Conservation (phyloP, 129 eudicot genomes). For the Lactuca saligna region DNA sequence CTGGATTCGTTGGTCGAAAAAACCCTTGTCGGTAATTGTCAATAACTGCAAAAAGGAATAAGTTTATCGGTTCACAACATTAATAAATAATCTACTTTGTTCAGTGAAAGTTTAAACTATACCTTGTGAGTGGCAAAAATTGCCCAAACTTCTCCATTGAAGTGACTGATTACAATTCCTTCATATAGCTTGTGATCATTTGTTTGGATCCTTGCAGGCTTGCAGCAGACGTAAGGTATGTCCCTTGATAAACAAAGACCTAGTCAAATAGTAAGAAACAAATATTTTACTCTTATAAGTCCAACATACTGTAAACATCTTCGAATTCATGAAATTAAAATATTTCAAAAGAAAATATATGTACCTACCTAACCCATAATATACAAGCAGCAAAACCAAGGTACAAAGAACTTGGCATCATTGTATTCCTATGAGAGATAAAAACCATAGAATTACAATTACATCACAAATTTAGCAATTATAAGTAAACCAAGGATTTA, state of each 20-base stretch:
- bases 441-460: neutral
- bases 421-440: conserved; percentile 64
- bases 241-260: conserved; percentile 53
- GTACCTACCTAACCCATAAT: conserved; percentile 97
- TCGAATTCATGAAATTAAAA: neutral
- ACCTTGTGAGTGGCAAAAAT: conserved; percentile 93
- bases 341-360: conserved; percentile 15
- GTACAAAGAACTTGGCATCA: conserved; percentile 91
- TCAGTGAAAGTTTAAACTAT: conserved; percentile 6
- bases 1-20: no score
- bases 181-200: conserved; percentile 70
- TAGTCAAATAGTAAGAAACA: conserved; percentile 15
- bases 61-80: no score
- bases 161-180: conserved; percentile 81
- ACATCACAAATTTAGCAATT: conserved; percentile 5
- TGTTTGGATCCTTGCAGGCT: conserved; percentile 76
- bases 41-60: no score
- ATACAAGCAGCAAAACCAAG: conserved; percentile 92
- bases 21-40: no score
- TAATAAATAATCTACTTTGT: conserved; percentile 12
- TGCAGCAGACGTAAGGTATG: conserved; percentile 91
- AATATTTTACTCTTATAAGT: neutral
- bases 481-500: neutral
- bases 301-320: conserved; percentile 2
- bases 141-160: conserved; percentile 94